phyloP scores from a whole-genome alignment of 306 rosid genomes.

The Begonia masoniana region DNA sequence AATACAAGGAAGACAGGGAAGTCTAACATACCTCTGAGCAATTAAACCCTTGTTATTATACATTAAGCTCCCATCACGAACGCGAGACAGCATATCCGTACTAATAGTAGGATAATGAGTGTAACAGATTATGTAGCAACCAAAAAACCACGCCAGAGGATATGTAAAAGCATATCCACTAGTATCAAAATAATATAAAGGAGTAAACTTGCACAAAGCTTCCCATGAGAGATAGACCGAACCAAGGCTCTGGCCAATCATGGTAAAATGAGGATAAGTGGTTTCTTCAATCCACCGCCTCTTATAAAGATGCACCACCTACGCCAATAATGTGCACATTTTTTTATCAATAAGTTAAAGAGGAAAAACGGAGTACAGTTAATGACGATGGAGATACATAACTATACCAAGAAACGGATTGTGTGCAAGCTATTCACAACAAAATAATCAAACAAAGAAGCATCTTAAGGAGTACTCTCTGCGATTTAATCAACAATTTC shows the following conservation, averaged over 20 bases:
- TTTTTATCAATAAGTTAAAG: constrained; percentile 9
- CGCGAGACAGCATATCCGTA: constrained; percentile 86
- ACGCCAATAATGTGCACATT: constrained; percentile 13
- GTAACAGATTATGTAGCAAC: constrained; percentile 77
- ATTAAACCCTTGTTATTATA: constrained; percentile 65
- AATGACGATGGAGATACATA: too few species aligned
- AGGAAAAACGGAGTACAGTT: constrained; percentile 41
- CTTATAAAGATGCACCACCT: constrained; percentile 77
- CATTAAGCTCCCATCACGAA: constrained; percentile 51
- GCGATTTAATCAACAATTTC: too few species aligned
- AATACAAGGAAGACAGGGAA: neutral
- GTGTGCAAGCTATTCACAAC: too few species aligned
- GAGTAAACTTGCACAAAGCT: constrained; percentile 75
- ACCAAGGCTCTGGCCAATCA: constrained; percentile 91
- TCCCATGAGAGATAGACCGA: constrained; percentile 80
- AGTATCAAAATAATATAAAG: constrained; percentile 64
- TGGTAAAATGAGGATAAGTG: constrained; percentile 76
- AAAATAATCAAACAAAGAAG: too few species aligned
- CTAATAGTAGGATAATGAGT: constrained; percentile 98
- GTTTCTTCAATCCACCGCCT: constrained; percentile 82
- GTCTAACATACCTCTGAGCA: constrained; percentile 53
- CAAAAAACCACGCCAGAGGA: constrained; percentile 79
- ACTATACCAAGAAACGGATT: too few species aligned
- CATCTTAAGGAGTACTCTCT: too few species aligned
- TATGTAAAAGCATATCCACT: constrained; percentile 89